phyloP scores from a whole-genome alignment of 2,329 filamentous ascomycete genomes.

The Fusarium veterinarium region DNA sequence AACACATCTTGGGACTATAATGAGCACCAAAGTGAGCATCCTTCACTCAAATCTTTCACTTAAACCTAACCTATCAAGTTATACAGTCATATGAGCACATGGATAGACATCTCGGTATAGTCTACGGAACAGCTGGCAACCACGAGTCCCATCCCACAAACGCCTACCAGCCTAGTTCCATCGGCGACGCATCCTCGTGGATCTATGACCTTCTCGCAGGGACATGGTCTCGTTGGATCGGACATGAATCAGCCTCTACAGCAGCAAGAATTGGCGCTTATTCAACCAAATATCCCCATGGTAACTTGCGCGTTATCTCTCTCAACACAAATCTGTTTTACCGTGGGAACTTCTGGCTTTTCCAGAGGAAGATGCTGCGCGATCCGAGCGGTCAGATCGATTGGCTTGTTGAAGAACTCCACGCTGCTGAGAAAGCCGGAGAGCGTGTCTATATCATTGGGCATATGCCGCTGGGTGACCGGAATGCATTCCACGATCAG shows the following conservation, averaged over 20 bases:
- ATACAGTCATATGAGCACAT: conserved; percentile 61
- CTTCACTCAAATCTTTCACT: not conserved
- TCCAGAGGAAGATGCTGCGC: conserved; percentile 59
- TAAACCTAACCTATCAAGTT: conserved; percentile 46
- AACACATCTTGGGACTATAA: conserved; percentile 54
- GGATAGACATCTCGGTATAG: conserved; percentile 53
- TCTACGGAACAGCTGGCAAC: conserved; percentile 67
- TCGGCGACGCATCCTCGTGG: conserved; percentile 60
- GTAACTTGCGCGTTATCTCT: conserved; percentile 67
- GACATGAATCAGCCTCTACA: conserved; percentile 44
- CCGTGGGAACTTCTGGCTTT: conserved; percentile 67
- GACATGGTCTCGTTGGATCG: conserved; percentile 62
- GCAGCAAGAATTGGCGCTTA: conserved; percentile 60
- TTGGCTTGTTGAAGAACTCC: conserved; percentile 66
- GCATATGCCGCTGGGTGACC: conserved; percentile 65
- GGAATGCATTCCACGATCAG: conserved; percentile 63
- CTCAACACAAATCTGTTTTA: conserved; percentile 71
- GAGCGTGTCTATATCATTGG: conserved; percentile 68
- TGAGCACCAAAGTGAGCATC: conserved; percentile 44
- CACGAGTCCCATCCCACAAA: conserved; percentile 67
- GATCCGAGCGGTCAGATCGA: conserved; percentile 65
- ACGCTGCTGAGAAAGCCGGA: conserved; percentile 61
- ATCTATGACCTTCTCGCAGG: conserved; percentile 61
- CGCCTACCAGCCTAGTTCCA: conserved; percentile 57
- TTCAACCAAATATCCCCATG: conserved; percentile 57